A percentile compares a stretch with the other conserved stretches of the same genome.
Evolutionary conservation across 257 asterid species (phyloP).

Genomic region (Buddleja alternifolia): DNA sequence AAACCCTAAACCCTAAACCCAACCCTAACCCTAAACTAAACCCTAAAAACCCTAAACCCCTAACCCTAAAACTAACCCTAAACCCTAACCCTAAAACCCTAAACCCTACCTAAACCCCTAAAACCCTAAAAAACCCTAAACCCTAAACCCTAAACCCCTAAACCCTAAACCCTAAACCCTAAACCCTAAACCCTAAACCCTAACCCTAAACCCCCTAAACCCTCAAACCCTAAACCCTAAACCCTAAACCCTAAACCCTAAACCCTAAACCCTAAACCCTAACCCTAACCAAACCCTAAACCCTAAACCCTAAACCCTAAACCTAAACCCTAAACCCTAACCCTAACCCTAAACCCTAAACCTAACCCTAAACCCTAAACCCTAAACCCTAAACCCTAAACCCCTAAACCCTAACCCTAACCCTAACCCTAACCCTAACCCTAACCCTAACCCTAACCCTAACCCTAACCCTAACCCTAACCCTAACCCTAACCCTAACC

Average conservation of each 20-base stretch:
- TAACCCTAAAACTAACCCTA: slow-evolving; percentile 24
- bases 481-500: slow-evolving; percentile 22
- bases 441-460: slow-evolving; percentile 20
- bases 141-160: slow-evolving; percentile 26
- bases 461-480: no score
- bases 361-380: slow-evolving; percentile 33
- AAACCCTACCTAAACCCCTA: no score
- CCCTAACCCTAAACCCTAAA: no score
- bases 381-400: slow-evolving; percentile 35
- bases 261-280: slow-evolving; percentile 34
- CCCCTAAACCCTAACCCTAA: slow-evolving; percentile 34
- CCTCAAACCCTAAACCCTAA: slow-evolving; percentile 4
- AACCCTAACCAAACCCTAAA: slow-evolving; percentile 27
- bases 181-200: slow-evolving; percentile 20
- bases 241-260: slow-evolving; percentile 31
- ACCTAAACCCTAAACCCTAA: slow-evolving; percentile 31
- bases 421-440: slow-evolving; percentile 28
- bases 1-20: slow-evolving; percentile 26
- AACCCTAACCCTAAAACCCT: slow-evolving; percentile 27
- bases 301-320: slow-evolving; percentile 28
- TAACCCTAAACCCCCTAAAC: slow-evolving; percentile 3
- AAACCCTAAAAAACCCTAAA: no score
- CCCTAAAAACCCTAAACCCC: slow-evolving; percentile 29
- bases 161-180: slow-evolving; percentile 24
- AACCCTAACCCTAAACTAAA: no score